Conservation (phyloP, 2,329 filamentous ascomycete genomes). For the Zalaria obscura region DNA sequence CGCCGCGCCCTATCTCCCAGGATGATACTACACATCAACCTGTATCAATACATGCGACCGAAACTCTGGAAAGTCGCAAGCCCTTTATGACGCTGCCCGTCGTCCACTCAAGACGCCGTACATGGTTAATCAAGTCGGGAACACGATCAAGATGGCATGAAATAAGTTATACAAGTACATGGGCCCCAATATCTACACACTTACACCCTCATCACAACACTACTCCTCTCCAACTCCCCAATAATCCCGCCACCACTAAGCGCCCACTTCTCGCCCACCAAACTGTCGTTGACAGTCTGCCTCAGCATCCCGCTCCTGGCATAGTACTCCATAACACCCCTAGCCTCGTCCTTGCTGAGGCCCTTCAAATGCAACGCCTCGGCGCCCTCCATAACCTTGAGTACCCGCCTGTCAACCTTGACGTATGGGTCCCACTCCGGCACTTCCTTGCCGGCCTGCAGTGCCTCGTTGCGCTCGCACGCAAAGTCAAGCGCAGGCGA, state of each 20-base stretch:
- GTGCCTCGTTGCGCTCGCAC: slow-evolving; percentile 12
- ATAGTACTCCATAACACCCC: slow-evolving; percentile 83
- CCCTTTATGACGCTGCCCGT: too few relatives aligned
- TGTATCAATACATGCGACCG: too few relatives aligned
- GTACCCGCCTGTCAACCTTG: slow-evolving; percentile 36
- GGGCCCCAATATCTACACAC: not conserved
- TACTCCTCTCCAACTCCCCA: slow-evolving; percentile 68
- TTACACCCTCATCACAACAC: slow-evolving; percentile 28
- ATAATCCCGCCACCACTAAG: slow-evolving; percentile 68
- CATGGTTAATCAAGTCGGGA: too few relatives aligned
- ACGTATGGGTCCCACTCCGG: slow-evolving; percentile 38
- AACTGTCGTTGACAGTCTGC: slow-evolving; percentile 51
- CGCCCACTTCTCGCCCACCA: slow-evolving; percentile 71
- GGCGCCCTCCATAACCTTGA: slow-evolving; percentile 30
- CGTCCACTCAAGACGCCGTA: too few relatives aligned
- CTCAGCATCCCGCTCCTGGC: slow-evolving; percentile 71
- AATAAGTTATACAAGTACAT: too few relatives aligned
- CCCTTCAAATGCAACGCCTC: slow-evolving; percentile 46
- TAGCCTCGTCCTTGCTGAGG: slow-evolving; percentile 59
- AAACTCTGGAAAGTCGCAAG: too few relatives aligned
- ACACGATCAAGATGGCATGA: too few relatives aligned
- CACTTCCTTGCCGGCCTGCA: slow-evolving; percentile 17
- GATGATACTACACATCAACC: too few relatives aligned
- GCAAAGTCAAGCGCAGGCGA: slow-evolving; percentile 47
- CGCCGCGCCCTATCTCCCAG: too few relatives aligned